These are phyloP conservation scores for Apostasia shenzhenica DNA, from an alignment of 106 monocot genomes.

Conservation along the genomic window DNA sequence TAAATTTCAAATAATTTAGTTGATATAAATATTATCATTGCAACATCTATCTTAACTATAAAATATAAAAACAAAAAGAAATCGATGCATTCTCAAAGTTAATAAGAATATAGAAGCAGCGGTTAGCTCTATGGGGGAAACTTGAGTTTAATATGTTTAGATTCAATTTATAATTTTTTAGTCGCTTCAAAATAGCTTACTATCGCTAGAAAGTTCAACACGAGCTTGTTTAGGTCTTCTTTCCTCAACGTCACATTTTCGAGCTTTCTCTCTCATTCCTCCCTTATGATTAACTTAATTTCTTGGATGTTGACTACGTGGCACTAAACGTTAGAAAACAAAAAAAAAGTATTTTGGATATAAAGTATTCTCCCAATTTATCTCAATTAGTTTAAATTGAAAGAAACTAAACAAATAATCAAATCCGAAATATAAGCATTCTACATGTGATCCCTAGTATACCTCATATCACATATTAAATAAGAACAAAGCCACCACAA, in stretches of 20 bases:
- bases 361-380: no score
- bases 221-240: slow-evolving; percentile 59
- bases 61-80: slow-evolving; percentile 1
- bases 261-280: slow-evolving; percentile 48
- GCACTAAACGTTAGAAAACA: no score
- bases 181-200: slow-evolving; percentile 55
- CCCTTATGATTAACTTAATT: slow-evolving; percentile 23
- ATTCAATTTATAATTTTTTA: slow-evolving; percentile 51
- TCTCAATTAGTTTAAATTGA: no score
- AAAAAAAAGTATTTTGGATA: no score
- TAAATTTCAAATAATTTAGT: no score
- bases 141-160: slow-evolving; percentile 43
- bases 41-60: slow-evolving; percentile 83
- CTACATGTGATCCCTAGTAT: no score
- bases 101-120: no score
- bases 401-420: no score
- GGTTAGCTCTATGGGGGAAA: not conserved
- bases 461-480: no score
- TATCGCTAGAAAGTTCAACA: slow-evolving; percentile 62
- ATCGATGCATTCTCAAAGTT: not conserved
- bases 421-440: no score
- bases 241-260: slow-evolving; percentile 46
- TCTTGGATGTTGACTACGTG: slow-evolving; percentile 21
- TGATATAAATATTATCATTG: slow-evolving; percentile 30
- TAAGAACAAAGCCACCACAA: no score